Conservation (phyloP, 108 stramenopile species). For the Bacterosira constricta region DNA sequence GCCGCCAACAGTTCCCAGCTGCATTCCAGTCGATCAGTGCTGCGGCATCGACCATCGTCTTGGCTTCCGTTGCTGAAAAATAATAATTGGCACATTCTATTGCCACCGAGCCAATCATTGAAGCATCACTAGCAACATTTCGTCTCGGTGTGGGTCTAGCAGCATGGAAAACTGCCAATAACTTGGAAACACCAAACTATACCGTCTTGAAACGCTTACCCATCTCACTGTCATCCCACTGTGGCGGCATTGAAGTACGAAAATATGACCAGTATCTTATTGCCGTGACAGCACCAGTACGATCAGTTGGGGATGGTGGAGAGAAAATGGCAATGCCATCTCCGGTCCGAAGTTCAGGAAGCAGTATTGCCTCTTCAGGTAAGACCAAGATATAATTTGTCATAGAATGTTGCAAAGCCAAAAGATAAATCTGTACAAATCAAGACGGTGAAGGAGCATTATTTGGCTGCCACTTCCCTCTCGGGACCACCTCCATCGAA, state of each 20-base stretch:
- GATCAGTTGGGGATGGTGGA: constrained; percentile 26
- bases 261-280: constrained; percentile 68
- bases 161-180: constrained; percentile 54
- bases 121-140: constrained; percentile 26
- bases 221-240: not conserved
- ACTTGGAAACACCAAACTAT: constrained; percentile 60
- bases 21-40: not conserved
- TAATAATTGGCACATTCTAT: too few relatives aligned
- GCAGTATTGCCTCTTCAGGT: constrained; percentile 3
- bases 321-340: constrained; percentile 75
- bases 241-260: constrained; percentile 56
- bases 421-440: constrained; percentile 50
- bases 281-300: constrained; percentile 63
- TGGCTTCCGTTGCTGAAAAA: too few relatives aligned
- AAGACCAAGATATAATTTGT: constrained; percentile 67
- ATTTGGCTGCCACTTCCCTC: constrained; percentile 59
- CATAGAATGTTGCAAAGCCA: constrained; percentile 65
- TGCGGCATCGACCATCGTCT: too few relatives aligned
- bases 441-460: constrained; percentile 49
- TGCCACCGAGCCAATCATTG: too few relatives aligned
- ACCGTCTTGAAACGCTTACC: constrained; percentile 47
- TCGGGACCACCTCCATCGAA: constrained; percentile 66
- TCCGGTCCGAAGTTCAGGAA: constrained; percentile 51
- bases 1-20: not conserved
- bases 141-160: constrained; percentile 55